Evolutionary conservation across 805 yeast species (phyloP).

Genomic region (Cyberlindnera amylophila): DNA sequence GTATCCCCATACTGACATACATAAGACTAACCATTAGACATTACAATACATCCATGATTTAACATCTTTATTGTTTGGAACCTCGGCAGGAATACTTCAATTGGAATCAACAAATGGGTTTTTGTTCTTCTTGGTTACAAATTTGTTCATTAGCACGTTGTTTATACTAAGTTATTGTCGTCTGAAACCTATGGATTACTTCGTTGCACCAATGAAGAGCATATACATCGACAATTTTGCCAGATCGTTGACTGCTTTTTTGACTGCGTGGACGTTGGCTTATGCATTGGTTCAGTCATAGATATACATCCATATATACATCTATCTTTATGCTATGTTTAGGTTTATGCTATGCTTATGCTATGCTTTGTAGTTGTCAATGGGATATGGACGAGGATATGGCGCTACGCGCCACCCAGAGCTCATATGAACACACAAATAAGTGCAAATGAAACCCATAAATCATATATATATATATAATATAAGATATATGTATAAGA

Average conservation of each 20-base stretch:
- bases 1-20: not conserved
- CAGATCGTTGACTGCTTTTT: constrained; percentile 20
- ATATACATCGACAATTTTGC: constrained; percentile 16
- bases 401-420: no score
- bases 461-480: no score
- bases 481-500: no score
- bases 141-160: constrained; percentile 6
- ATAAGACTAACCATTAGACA: constrained; percentile 9
- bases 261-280: constrained; percentile 29
- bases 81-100: constrained; percentile 24
- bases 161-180: constrained; percentile 10
- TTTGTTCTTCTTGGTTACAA: constrained; percentile 14
- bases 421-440: no score
- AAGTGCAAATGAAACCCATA: no score
- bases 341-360: no score
- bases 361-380: no score
- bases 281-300: constrained; percentile 26
- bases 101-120: constrained; percentile 25
- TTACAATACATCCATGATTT: constrained; percentile 25
- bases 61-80: constrained; percentile 23
- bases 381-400: no score
- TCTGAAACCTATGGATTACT: constrained; percentile 11
- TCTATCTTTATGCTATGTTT: no score
- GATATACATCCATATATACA: no score
- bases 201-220: constrained; percentile 14